Percentiles rank a stretch among this genome's conserved stretches.
These are phyloP conservation scores for Begonia loranthoides DNA, from an alignment of 306 rosid species.

Conservation along the genomic window DNA sequence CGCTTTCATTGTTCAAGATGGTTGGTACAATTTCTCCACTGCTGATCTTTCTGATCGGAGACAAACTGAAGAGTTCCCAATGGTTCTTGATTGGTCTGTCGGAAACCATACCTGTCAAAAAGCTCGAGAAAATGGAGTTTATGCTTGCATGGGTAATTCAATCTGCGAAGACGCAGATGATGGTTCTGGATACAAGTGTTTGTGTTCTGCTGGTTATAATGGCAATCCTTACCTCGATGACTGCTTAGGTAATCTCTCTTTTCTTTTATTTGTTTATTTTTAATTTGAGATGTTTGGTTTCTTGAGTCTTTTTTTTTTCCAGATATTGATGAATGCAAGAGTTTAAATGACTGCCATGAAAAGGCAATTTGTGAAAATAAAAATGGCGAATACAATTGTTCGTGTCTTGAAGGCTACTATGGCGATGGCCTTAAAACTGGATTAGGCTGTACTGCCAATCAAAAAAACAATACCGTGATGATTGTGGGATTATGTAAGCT, in stretches of 20 bases:
- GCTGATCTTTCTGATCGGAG: background rate
- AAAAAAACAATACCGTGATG: background rate
- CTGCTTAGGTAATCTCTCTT: background rate
- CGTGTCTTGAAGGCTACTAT: background rate
- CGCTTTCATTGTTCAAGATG: background rate
- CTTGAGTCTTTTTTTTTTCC: no score
- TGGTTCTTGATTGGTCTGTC: background rate
- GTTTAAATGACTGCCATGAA: background rate
- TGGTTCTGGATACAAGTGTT: background rate
- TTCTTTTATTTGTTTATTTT: background rate
- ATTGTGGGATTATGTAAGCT: background rate
- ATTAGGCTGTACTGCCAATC: background rate
- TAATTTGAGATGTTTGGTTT: background rate
- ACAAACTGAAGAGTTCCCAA: background rate
- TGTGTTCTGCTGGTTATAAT: background rate
- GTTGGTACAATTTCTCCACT: background rate
- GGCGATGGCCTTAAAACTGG: background rate
- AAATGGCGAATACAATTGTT: background rate
- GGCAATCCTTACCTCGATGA: conserved; percentile 1
- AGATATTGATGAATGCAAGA: background rate
- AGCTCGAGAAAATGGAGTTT: background rate
- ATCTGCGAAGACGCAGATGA: background rate
- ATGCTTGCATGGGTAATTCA: background rate
- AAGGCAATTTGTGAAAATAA: background rate
- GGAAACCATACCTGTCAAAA: background rate